phyloP scores from a whole-genome alignment of 192 early-diverging fungal species.

The Spizellomyces punctatus region DNA sequence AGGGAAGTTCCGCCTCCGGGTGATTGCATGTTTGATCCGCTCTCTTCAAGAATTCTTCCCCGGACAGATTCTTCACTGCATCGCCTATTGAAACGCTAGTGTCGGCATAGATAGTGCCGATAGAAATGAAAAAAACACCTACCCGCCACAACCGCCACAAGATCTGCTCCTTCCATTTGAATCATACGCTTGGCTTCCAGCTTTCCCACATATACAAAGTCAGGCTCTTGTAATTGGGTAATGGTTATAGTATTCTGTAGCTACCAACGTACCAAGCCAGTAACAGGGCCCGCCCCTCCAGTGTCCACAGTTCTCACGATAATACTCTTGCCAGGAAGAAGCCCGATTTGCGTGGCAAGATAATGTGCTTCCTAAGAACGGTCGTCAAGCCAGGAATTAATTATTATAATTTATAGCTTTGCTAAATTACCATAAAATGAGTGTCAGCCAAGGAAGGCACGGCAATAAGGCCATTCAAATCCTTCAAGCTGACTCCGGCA shows the following conservation, averaged over 20 bases:
- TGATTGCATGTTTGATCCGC: constrained; percentile 47
- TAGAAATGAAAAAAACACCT: no score
- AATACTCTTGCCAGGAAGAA: constrained; percentile 43
- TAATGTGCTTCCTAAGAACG: constrained; percentile 49
- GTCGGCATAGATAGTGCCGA: no score
- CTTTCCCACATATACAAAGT: not conserved
- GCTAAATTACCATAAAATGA: constrained; percentile 37
- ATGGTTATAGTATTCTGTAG: not conserved
- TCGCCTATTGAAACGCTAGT: constrained; percentile 18
- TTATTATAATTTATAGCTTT: not conserved
- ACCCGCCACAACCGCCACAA: constrained; percentile 48
- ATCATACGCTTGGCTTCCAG: constrained; percentile 45
- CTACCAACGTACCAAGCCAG: constrained; percentile 30
- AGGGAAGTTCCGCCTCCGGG: constrained; percentile 24
- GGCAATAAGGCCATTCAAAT: constrained; percentile 49
- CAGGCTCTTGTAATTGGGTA: not conserved
- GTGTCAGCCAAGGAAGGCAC: constrained; percentile 44
- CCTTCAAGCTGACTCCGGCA: constrained; percentile 30
- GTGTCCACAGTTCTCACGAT: constrained; percentile 45
- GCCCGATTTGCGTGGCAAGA: constrained; percentile 35
- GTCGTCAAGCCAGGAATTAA: constrained; percentile 28
- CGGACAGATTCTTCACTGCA: constrained; percentile 34
- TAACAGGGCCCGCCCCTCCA: constrained; percentile 45
- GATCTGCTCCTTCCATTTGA: constrained; percentile 33
- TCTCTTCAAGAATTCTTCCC: constrained; percentile 41